Evolutionary conservation across 2,329 filamentous ascomycete species (phyloP), one percentile per base, ranked within the genome.

Genomic region (Ceratocystis eucalypticola): DNA sequence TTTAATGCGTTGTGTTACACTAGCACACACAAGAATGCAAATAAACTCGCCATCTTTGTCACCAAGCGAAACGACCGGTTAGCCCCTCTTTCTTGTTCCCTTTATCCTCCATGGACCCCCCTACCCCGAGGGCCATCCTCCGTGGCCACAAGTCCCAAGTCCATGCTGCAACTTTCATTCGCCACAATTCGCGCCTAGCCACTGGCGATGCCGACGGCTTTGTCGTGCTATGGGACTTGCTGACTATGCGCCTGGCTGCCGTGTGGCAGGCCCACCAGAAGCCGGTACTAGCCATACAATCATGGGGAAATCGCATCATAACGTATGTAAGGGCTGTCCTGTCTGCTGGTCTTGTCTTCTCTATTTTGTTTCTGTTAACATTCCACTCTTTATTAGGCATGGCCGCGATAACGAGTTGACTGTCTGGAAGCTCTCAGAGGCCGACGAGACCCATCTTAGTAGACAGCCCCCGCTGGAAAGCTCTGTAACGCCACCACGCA

Each of bases 171-270:
- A 78, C 82, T 64, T 93, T 97, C 73, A 79, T 90, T 70, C 81
- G 84, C 65, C 75, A 78, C 50, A 96, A 96, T 74, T 80, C 84
- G 67, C 87, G 89, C 44, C 84, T 99, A 5, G 78, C 90, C 12
- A 94, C 91, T 0, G 93, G 89, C 45, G 94, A 99, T 76, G 89
- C 91, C 7, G 89, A 96, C 53, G 94, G 94, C 68, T 96, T 88
- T 81, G 80, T 96, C 44, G 82, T 96, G 5, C 77, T 91, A 25
- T 99, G 94, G 94, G 87, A 89, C 73, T 78, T 96, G 48, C 82
- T 87, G 30, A 89, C 86, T 64, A 92, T 95, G 79, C 83, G 94
- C 44, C 84, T 93, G 0, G 80, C 85, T 7, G 89, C 88, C 1
- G 89, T 94, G 2, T 99, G 94, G 94, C 87, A 84, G 71, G 89